Percentiles rank a stretch among this genome's conserved stretches.
phyloP scores from a whole-genome alignment of 306 rosid species.

The Astragalus membranaceus region DNA sequence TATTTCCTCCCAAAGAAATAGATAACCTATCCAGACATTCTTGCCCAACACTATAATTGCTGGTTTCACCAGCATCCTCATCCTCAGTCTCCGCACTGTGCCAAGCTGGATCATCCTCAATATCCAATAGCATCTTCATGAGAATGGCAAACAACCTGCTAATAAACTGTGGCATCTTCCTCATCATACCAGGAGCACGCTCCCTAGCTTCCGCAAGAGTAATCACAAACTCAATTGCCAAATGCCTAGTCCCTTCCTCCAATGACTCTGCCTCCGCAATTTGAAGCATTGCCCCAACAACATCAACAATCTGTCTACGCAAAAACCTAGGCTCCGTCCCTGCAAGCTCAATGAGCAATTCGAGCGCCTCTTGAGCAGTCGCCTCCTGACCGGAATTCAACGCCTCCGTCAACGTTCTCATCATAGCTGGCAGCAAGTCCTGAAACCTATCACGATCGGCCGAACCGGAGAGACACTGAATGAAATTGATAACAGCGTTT shows the following conservation, averaged over 20 bases:
- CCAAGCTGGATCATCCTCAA: constrained; percentile 88
- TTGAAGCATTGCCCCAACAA: constrained; percentile 87
- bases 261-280: constrained; percentile 79
- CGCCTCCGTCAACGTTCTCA: constrained; percentile 78
- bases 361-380: constrained; percentile 90
- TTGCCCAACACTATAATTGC: constrained; percentile 89
- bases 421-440: constrained; percentile 91
- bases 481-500: constrained; percentile 87
- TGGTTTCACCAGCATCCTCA: constrained; percentile 84
- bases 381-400: constrained; percentile 83
- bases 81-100: constrained; percentile 78
- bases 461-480: constrained; percentile 77
- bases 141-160: constrained; percentile 76
- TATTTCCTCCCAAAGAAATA: constrained; percentile 93
- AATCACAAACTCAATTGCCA: constrained; percentile 92
- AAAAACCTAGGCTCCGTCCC: constrained; percentile 90
- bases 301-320: constrained; percentile 79
- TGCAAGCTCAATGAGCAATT: constrained; percentile 79
- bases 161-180: constrained; percentile 91
- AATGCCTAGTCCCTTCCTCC: constrained; percentile 88
- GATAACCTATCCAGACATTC: constrained; percentile 92
- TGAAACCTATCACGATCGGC: constrained; percentile 81
- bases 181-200: constrained; percentile 96
- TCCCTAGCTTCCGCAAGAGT: constrained; percentile 95
- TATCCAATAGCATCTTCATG: constrained; percentile 80